Evolutionary conservation across 2,329 filamentous ascomycete genomes (phyloP), one percentile per base, ranked within the genome.

Genomic region (Cercospora citrullina): DNA sequence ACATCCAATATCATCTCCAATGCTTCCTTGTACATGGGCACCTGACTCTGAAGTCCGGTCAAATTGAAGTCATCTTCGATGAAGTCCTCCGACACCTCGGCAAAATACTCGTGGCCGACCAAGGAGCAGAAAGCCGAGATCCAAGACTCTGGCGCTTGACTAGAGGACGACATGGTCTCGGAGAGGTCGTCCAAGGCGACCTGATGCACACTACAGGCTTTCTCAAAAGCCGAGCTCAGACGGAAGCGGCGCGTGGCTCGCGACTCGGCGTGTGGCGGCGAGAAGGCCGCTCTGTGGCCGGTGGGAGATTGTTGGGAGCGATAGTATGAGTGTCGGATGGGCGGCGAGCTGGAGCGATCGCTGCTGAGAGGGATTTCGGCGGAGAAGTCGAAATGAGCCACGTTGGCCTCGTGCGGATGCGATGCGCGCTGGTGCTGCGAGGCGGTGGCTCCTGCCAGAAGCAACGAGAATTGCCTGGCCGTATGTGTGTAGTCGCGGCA

Each of bases 31-130:
- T 99, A 99, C 92, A 97, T 97, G 72, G 93, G 91, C 63, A 99
- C 95, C 82, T 98, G 94, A 68, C 90, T 91, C 81, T 97, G 93
- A 76, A 99, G 85, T 60, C 95, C 95, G 0, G 95, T 99, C 72
- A 99, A 85, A 81, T 99, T 99, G 86, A 99, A 99, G 81, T 99
- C 95, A 88, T 99, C 95, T 81, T 99, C 95, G 78, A 99, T 98
- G 76, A 99, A 99, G 77, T 99, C 95, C 82, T 99, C 95, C 57
- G 93, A 95, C 61, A 99, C 94, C 84, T 99, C 95, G 71, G 95
- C 95, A 81, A 99, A 99, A 83, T 98, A 99, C 81, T 99, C 95
- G 80, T 99, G 95, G 70, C 95, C 95, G 69, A 98, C 87, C 57
- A 98, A 85, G 45, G 92, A 93, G 84, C 95, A 99, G 81, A 97